A percentile compares a stretch with the other conserved stretches of the same genome.
Evolutionary conservation across 208 protist genomes (phyloP).

Genomic region (Novymonas esmeraldas): DNA sequence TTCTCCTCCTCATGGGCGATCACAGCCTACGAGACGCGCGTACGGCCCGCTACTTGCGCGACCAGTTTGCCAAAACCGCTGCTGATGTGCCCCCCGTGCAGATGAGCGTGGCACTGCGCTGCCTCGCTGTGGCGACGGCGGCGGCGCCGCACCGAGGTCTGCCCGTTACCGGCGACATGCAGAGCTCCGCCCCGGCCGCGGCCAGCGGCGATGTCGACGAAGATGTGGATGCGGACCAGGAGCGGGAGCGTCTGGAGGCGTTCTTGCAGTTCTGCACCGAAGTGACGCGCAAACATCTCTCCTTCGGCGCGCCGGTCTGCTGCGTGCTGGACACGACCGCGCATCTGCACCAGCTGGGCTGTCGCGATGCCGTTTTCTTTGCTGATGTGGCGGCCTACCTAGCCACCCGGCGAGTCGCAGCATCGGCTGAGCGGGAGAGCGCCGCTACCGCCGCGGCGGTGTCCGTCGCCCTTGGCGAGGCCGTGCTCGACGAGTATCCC

Average conservation of each 20-base stretch:
- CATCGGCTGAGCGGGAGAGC: slow-evolving; percentile 34
- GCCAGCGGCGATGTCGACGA: not conserved
- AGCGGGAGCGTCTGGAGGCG: slow-evolving; percentile 37
- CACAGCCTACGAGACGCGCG: slow-evolving; percentile 38
- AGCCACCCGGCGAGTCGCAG: slow-evolving; percentile 25
- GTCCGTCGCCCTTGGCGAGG: slow-evolving; percentile 51
- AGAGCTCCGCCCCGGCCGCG: not conserved
- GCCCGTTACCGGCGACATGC: not conserved
- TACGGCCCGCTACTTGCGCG: slow-evolving; percentile 60
- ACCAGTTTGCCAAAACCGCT: slow-evolving; percentile 74
- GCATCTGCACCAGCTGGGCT: slow-evolving; percentile 56
- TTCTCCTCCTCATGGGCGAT: slow-evolving; percentile 74
- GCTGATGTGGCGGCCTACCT: slow-evolving; percentile 60
- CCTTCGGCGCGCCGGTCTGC: slow-evolving; percentile 45
- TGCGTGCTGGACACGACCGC: slow-evolving; percentile 52
- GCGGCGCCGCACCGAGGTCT: slow-evolving; percentile 9
- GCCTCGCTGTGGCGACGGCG: slow-evolving; percentile 28
- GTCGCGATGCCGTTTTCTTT: slow-evolving; percentile 47
- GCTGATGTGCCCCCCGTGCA: slow-evolving; percentile 78
- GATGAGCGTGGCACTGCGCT: slow-evolving; percentile 72
- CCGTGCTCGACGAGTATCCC: slow-evolving; percentile 49
- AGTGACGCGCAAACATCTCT: slow-evolving; percentile 44
- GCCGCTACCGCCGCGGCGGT: slow-evolving; percentile 48
- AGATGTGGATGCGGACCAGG: slow-evolving; percentile 23
- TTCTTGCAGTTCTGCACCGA: slow-evolving; percentile 66